Evolutionary conservation across 1,284 basidiomycete genomes (phyloP).

Genomic region (Ceraceosorus guamensis): DNA sequence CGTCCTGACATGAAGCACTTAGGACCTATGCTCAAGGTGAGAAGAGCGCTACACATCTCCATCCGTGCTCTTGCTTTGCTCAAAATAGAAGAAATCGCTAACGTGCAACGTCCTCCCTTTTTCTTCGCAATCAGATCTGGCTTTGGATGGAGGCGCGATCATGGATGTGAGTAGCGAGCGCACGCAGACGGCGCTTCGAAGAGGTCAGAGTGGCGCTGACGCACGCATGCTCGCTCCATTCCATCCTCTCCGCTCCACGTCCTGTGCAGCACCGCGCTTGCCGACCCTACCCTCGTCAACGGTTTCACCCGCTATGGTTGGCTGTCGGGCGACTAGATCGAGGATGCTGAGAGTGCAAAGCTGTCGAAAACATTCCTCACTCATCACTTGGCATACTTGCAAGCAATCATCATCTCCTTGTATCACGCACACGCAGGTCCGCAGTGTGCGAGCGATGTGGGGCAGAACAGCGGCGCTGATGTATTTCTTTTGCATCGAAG

Average conservation of each 20-base stretch:
- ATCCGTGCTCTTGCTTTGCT: not conserved
- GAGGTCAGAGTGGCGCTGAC: too few species aligned
- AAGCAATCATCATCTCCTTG: too few species aligned
- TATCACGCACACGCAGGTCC: too few species aligned
- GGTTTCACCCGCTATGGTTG: not conserved
- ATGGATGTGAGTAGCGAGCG: not conserved
- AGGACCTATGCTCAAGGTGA: conserved; percentile 13
- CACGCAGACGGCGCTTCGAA: too few species aligned
- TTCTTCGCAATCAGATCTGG: conserved; percentile 5
- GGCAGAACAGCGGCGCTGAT: too few species aligned
- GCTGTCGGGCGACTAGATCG: not conserved
- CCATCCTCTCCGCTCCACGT: not conserved
- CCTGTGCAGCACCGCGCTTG: not conserved
- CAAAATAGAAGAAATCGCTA: too few species aligned
- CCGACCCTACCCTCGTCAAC: not conserved
- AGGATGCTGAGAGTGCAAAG: too few species aligned
- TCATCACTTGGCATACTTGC: too few species aligned
- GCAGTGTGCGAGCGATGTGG: too few species aligned
- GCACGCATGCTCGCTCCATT: not conserved
- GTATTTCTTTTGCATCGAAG: too few species aligned
- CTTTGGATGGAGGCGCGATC: conserved; percentile 14
- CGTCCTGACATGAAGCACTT: not conserved
- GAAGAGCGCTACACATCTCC: not conserved
- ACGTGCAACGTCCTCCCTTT: too few species aligned
- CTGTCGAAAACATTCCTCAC: too few species aligned